phyloP scores from a whole-genome alignment of 2,329 filamentous ascomycete genomes.

The Diaporthe batatas region DNA sequence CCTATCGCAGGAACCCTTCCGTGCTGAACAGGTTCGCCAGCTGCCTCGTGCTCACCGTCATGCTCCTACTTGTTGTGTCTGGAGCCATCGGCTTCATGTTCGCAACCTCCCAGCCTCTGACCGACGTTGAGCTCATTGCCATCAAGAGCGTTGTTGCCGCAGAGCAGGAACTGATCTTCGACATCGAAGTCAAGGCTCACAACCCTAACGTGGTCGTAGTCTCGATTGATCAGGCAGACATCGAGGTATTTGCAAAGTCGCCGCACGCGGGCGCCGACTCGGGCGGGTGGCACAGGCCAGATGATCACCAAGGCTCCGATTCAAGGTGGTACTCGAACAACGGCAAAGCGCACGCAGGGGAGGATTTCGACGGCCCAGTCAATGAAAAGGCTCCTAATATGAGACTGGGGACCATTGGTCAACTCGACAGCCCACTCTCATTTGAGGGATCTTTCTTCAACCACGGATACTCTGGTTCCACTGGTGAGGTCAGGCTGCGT shows the following conservation, averaged over 20 bases:
- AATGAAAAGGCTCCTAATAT: conserved; percentile 83
- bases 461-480: conserved; percentile 77
- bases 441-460: conserved; percentile 94
- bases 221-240: conserved; percentile 85
- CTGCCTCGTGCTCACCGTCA: conserved; percentile 85
- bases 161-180: conserved; percentile 95
- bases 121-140: conserved; percentile 80
- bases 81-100: conserved; percentile 90
- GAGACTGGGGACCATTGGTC: conserved; percentile 88
- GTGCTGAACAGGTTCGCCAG: conserved; percentile 83
- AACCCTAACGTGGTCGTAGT: conserved; percentile 96
- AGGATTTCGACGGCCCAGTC: conserved; percentile 60
- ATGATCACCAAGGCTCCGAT: conserved; percentile 46
- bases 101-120: conserved; percentile 89
- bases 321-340: conserved; percentile 43
- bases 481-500: conserved; percentile 84
- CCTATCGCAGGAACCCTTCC: conserved; percentile 72
- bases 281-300: conserved; percentile 68
- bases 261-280: conserved; percentile 82
- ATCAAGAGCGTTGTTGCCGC: conserved; percentile 93
- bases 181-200: conserved; percentile 86
- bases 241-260: conserved; percentile 95
- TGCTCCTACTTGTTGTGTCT: conserved; percentile 85
- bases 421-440: conserved; percentile 87
- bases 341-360: conserved; percentile 43